Evolutionary conservation across 805 yeast species (phyloP).

Genomic region (Hanseniaspora jakobsenii): DNA sequence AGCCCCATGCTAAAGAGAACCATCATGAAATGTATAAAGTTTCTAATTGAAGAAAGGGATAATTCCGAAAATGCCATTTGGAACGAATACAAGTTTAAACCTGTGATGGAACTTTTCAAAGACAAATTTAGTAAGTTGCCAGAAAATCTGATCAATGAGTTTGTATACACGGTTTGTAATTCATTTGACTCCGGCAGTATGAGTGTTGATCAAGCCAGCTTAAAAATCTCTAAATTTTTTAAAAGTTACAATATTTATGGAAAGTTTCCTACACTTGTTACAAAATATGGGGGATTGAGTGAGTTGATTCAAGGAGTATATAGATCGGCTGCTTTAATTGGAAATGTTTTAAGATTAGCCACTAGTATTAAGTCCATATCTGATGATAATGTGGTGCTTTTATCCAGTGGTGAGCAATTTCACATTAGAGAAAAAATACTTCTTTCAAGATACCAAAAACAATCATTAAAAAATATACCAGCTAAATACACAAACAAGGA

Average conservation of each 20-base stretch:
- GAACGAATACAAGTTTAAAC: slow-evolving; percentile 40
- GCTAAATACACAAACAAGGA: neutral
- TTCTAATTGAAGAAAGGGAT: slow-evolving; percentile 53
- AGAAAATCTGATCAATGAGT: slow-evolving; percentile 64
- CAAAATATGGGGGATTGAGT: slow-evolving; percentile 93
- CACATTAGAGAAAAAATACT: slow-evolving; percentile 32
- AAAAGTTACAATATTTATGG: slow-evolving; percentile 86
- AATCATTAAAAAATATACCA: neutral
- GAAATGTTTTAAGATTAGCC: slow-evolving; percentile 80
- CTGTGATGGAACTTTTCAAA: slow-evolving; percentile 48
- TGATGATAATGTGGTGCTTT: slow-evolving; percentile 52
- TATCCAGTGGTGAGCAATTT: slow-evolving; percentile 64
- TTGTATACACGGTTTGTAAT: slow-evolving; percentile 76
- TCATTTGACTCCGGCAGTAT: slow-evolving; percentile 45
- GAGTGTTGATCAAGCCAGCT: slow-evolving; percentile 60
- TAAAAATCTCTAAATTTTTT: slow-evolving; percentile 72
- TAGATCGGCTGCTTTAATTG: slow-evolving; percentile 95
- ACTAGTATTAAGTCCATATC: slow-evolving; percentile 40
- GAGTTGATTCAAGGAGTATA: slow-evolving; percentile 94
- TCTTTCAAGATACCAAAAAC: slow-evolving; percentile 5
- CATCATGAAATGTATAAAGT: slow-evolving; percentile 26
- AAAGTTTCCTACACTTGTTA: slow-evolving; percentile 79
- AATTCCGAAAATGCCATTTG: slow-evolving; percentile 48
- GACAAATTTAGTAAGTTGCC: slow-evolving; percentile 54
- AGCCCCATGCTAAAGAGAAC: slow-evolving; percentile 65